These are phyloP conservation scores for Kwoniella sp. DNA, from an alignment of 768 basidiomycete species.

Conservation along the genomic window DNA sequence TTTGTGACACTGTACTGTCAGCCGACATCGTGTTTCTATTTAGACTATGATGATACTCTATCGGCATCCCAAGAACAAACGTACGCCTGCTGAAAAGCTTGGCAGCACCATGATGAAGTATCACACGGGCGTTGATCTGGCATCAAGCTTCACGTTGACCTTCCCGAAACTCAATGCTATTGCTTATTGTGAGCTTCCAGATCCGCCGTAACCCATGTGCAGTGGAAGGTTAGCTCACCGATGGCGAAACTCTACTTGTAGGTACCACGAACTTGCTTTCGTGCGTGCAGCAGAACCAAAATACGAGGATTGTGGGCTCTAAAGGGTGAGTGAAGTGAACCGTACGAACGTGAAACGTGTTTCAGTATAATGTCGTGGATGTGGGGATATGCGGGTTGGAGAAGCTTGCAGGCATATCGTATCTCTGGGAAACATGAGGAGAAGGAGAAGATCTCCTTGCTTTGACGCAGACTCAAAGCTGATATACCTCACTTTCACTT, in stretches of 20 bases:
- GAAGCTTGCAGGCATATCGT: too few species aligned
- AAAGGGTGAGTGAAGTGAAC: constrained; percentile 42
- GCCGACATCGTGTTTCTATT: not conserved
- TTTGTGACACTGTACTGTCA: not conserved
- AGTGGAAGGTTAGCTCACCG: not conserved
- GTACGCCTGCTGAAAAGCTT: constrained; percentile 33
- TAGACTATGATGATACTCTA: constrained; percentile 41
- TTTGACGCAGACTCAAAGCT: too few species aligned
- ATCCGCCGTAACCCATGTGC: not conserved
- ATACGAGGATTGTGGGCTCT: constrained; percentile 41
- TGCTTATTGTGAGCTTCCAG: constrained; percentile 24
- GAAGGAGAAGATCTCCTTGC: too few species aligned
- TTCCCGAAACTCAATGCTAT: constrained; percentile 37
- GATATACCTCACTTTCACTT: not conserved
- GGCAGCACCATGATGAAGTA: constrained; percentile 37
- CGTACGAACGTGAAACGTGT: too few species aligned
- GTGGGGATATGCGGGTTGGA: too few species aligned
- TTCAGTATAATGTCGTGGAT: too few species aligned
- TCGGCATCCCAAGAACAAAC: constrained; percentile 49
- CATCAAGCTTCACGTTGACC: constrained; percentile 36
- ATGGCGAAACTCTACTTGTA: not conserved
- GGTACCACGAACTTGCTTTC: constrained; percentile 34
- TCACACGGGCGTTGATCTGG: constrained; percentile 38
- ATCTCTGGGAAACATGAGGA: too few species aligned
- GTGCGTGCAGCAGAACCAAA: constrained; percentile 8